phyloP scores from a whole-genome alignment of 805 yeast genomes.

The Kodamaea hsintzibuensis region DNA sequence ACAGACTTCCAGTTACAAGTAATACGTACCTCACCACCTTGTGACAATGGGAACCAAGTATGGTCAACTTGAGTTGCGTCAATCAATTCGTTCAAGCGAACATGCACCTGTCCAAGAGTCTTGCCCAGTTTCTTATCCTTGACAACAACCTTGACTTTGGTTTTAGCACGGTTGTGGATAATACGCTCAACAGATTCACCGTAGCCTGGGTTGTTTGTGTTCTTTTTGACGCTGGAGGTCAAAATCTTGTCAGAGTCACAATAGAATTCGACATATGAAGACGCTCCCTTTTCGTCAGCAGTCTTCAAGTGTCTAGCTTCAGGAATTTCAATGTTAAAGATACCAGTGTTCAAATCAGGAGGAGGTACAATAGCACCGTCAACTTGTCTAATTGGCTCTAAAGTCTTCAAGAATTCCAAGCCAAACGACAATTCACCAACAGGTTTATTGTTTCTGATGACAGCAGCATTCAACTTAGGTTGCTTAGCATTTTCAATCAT shows the following conservation, averaged over 20 bases:
- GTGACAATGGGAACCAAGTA: slow-evolving; percentile 71
- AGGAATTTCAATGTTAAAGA: slow-evolving; percentile 64
- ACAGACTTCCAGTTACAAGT: slow-evolving; percentile 87
- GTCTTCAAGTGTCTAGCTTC: slow-evolving; percentile 59
- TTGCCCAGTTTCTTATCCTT: slow-evolving; percentile 55
- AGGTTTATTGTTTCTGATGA: slow-evolving; percentile 79
- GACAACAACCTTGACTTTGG: slow-evolving; percentile 67
- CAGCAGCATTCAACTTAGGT: slow-evolving; percentile 50
- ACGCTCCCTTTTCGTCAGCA: slow-evolving; percentile 48
- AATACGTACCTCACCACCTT: slow-evolving; percentile 75
- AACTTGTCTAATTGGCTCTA: slow-evolving; percentile 58
- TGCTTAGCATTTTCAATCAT: slow-evolving; percentile 56
- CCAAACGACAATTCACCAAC: slow-evolving; percentile 76
- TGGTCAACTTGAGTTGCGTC: slow-evolving; percentile 78
- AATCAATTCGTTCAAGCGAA: slow-evolving; percentile 63
- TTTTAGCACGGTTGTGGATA: slow-evolving; percentile 66
- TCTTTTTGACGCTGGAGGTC: slow-evolving; percentile 59
- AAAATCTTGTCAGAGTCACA: slow-evolving; percentile 60
- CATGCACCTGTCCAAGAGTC: slow-evolving; percentile 57
- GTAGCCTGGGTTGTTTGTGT: slow-evolving; percentile 68
- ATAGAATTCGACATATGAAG: slow-evolving; percentile 71
- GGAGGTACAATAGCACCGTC: slow-evolving; percentile 86
- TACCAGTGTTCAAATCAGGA: slow-evolving; percentile 94
- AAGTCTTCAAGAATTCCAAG: slow-evolving; percentile 73
- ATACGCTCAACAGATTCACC: slow-evolving; percentile 63